phyloP scores from a whole-genome alignment of 805 yeast species.

The Suhomyces tanzawaensis region DNA sequence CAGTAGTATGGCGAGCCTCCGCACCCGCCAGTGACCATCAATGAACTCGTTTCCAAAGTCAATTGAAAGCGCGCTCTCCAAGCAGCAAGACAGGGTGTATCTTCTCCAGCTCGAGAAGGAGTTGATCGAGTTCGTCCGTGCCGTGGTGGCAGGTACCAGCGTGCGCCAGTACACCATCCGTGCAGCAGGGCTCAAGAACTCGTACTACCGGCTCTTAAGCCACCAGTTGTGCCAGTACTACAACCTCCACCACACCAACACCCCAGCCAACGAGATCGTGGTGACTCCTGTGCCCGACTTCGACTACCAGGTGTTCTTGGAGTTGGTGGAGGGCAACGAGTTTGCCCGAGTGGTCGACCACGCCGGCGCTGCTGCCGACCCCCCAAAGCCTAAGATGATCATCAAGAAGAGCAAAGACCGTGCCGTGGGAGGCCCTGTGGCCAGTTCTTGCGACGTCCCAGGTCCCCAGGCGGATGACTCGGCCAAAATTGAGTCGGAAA shows the following conservation, averaged over 20 bases:
- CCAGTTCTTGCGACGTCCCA: background rate
- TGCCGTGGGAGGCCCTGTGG: background rate
- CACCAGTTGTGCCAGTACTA: conserved; percentile 73
- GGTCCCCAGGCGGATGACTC: background rate
- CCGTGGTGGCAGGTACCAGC: background rate
- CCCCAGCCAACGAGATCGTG: conserved; percentile 19
- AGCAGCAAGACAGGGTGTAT: conserved; percentile 21
- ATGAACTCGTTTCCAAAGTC: conserved; percentile 17
- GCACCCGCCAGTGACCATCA: too few relatives aligned
- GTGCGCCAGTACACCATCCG: conserved; percentile 11
- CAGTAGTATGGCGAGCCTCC: too few relatives aligned
- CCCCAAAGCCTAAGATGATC: conserved; percentile 15
- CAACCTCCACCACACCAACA: conserved; percentile 50
- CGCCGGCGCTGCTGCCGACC: background rate
- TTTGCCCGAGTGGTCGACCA: conserved; percentile 1
- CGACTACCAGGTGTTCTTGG: conserved; percentile 12
- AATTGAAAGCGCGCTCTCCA: conserved; percentile 17
- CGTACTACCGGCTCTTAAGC: conserved; percentile 63
- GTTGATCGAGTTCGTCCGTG: conserved; percentile 17
- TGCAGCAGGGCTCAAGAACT: conserved; percentile 50
- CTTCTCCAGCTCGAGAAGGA: conserved; percentile 21
- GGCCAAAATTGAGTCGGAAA: conserved; percentile 30
- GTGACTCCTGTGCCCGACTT: conserved; percentile 16
- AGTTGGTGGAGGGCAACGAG: conserved; percentile 1
- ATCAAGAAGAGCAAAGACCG: conserved; percentile 10